Conservation (phyloP, 2,329 filamentous ascomycete species). For the Exserohilum rostratum region DNA sequence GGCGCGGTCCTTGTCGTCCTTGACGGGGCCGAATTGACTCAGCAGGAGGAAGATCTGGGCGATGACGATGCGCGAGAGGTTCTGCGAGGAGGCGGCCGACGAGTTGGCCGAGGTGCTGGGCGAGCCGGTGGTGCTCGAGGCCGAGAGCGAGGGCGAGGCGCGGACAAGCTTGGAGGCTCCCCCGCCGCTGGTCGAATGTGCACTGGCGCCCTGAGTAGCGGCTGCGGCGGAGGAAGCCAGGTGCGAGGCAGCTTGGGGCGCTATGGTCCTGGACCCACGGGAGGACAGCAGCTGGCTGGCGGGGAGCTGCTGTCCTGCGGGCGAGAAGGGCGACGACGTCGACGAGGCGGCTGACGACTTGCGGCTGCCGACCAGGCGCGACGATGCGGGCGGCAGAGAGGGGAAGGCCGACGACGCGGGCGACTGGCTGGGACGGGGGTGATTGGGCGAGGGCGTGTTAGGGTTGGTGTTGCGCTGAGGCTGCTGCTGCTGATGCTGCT, state of each 20-base stretch:
- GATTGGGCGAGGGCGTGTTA: constrained; percentile 52
- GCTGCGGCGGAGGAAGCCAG: constrained; percentile 62
- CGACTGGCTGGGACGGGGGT: constrained; percentile 58
- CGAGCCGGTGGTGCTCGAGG: constrained; percentile 57
- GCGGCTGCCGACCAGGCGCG: constrained; percentile 59
- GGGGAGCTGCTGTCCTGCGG: constrained; percentile 61
- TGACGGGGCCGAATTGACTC: constrained; percentile 73
- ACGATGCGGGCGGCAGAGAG: constrained; percentile 56
- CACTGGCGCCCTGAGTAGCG: constrained; percentile 57
- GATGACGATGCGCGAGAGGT: constrained; percentile 87
- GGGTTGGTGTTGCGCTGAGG: constrained; percentile 49
- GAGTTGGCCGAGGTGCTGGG: constrained; percentile 59
- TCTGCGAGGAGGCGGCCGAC: constrained; percentile 49
- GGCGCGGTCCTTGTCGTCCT: constrained; percentile 86
- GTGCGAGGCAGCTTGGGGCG: constrained; percentile 60
- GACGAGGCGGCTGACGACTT: constrained; percentile 61
- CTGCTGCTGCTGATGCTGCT: constrained; percentile 33
- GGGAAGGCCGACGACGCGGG: constrained; percentile 60
- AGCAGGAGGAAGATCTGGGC: constrained; percentile 94
- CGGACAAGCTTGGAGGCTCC: constrained; percentile 62
- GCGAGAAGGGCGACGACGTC: constrained; percentile 61
- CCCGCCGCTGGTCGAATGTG: constrained; percentile 59
- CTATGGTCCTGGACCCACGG: constrained; percentile 62
- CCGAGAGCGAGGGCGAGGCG: constrained; percentile 62
- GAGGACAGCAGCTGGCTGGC: constrained; percentile 61